Base-by-base conservation (phyloP, 441 rosid genomes). In the Manihot esculenta region DNA sequence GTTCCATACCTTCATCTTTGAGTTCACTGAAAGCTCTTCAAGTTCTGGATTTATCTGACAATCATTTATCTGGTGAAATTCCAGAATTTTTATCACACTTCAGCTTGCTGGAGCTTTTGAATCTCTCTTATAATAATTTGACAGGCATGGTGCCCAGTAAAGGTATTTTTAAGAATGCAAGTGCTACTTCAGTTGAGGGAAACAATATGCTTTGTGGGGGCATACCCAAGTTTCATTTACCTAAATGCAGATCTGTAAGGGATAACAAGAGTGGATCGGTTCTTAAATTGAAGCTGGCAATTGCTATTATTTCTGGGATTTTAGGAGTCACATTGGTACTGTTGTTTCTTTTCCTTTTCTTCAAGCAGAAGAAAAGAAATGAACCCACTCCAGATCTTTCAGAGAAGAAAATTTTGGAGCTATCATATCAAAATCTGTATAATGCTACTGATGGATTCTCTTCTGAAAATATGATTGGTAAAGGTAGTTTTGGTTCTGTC, bases 111-210 rank as follows among this genome's bases (percentile, higher is more conserved):
- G 21, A 23, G 27, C 45, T 23, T 45, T 45, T 63, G 24, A 63
- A 63, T 5, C 67, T 63, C 2, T 44, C 53, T 6, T 15, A 21
- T 7, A 63, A 63, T 15, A 45, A 63, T 63, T 24, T 63, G 23
- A 5, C 23, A 5, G 67, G 67, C 20, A 23, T 12, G 38, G 38
- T 63, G 11, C 54, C 66, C 27, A 21, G 8, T 2, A 20, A 62
- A 62, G 66, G 66, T n/a, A 42, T 62, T 18, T 62, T 62, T 62
- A 4, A 42, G 66, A 62, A 62, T 62, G 33, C 50, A 42, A 62
- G 66, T 62, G 50, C 66, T 62, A 62, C 50, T 62, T 62, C 66
- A 20, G 66, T 62, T 41, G 66, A 62, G 20, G 66, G 66, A 42
- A 62, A 62, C 49, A 42, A 62, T 20, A 62, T 41, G 66, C 51